Evolutionary conservation across 192 early-diverging fungal species (phyloP).

Genomic region (Entophlyctis helioformis): DNA sequence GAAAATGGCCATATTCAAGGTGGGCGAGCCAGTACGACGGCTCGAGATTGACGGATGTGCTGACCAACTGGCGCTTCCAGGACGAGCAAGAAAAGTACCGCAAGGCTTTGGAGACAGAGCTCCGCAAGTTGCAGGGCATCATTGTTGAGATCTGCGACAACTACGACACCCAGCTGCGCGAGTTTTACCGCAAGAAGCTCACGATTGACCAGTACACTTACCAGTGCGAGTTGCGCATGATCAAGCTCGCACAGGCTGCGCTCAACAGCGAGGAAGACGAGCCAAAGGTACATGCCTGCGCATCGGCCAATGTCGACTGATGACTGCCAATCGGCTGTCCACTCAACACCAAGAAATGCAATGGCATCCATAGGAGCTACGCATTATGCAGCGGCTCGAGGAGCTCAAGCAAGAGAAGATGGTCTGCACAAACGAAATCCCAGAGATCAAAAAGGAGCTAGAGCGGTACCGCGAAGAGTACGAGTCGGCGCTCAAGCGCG

Average conservation of each 20-base stretch:
- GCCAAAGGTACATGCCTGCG: slow-evolving; percentile 7
- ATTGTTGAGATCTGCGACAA: slow-evolving; percentile 37
- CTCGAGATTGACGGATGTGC: too few relatives aligned
- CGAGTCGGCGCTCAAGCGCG: slow-evolving; percentile 26
- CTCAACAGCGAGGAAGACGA: slow-evolving; percentile 32
- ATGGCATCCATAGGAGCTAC: too few relatives aligned
- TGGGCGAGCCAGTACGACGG: neutral
- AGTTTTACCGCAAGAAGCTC: slow-evolving; percentile 32
- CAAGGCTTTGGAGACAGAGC: slow-evolving; percentile 51
- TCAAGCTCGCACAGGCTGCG: slow-evolving; percentile 27
- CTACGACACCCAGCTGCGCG: slow-evolving; percentile 29
- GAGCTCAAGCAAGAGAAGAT: slow-evolving; percentile 26
- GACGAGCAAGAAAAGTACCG: slow-evolving; percentile 52
- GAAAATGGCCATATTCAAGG: slow-evolving; percentile 41
- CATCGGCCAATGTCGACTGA: too few relatives aligned
- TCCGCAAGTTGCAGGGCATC: slow-evolving; percentile 35
- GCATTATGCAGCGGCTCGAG: slow-evolving; percentile 23
- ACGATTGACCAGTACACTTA: slow-evolving; percentile 28
- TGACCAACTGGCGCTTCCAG: too few relatives aligned
- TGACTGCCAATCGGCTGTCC: too few relatives aligned
- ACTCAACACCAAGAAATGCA: too few relatives aligned
- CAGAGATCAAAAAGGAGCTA: slow-evolving; percentile 48
- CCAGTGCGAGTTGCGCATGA: slow-evolving; percentile 31
- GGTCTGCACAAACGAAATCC: slow-evolving; percentile 24
- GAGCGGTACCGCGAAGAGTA: slow-evolving; percentile 40